Conservation (phyloP, 75 land plant genomes). For the Picea sitchensis region DNA sequence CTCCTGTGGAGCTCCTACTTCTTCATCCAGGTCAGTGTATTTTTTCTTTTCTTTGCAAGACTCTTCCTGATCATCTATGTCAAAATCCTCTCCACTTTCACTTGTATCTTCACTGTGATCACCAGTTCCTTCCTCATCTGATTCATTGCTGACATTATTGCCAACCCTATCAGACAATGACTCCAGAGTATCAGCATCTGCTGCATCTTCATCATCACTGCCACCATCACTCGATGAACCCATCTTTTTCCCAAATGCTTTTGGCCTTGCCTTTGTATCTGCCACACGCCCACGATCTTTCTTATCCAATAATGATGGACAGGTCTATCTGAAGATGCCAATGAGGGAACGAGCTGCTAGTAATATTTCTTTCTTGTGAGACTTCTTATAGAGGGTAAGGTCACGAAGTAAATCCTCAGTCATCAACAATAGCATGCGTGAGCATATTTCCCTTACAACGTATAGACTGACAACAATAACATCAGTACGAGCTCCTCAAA, state of each 20-base stretch:
- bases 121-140: slow-evolving; percentile 10
- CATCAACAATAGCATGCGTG: too few species aligned
- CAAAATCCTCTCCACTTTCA: slow-evolving; percentile 17
- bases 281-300: slow-evolving; percentile 83
- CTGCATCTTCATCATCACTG: slow-evolving; percentile 24
- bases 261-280: slow-evolving; percentile 69
- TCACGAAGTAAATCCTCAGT: too few species aligned
- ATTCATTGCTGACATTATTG: slow-evolving; percentile 4
- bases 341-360: slow-evolving; percentile 78
- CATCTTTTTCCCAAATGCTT: slow-evolving; percentile 55
- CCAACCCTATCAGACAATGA: slow-evolving; percentile 6
- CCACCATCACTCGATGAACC: slow-evolving; percentile 14
- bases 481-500: too few species aligned
- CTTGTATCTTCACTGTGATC: slow-evolving; percentile 19
- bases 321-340: too few species aligned
- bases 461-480: too few species aligned
- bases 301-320: slow-evolving; percentile 77
- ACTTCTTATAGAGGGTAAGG: too few species aligned
- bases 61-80: slow-evolving; percentile 24
- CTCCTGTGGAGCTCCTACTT: too few species aligned
- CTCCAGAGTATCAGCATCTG: background rate
- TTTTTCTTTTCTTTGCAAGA: slow-evolving; percentile 30
- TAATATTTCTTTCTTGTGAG: slow-evolving; percentile 85
- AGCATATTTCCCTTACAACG: too few species aligned
- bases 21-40: background rate